Percentiles rank a stretch among this genome's conserved stretches.
These are phyloP conservation scores for Endothia cerciana DNA, from an alignment of 2,329 filamentous ascomycete species.

Conservation along the genomic window DNA sequence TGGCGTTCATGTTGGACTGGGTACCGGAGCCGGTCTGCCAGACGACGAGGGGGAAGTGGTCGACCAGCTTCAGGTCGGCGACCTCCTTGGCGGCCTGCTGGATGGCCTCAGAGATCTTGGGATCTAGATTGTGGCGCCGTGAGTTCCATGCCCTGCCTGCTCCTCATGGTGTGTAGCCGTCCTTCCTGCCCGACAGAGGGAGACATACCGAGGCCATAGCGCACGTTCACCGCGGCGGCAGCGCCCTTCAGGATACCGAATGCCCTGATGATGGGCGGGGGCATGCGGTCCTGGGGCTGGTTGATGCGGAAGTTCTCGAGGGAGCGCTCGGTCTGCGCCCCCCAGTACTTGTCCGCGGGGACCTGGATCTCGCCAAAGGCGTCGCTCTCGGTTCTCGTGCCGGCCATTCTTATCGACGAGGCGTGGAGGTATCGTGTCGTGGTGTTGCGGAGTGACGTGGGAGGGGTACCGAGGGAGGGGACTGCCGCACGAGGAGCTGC, in stretches of 20 bases:
- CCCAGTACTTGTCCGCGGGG: conserved; percentile 93
- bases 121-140: conserved; percentile 57
- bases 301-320: conserved; percentile 99
- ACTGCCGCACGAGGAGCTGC: conserved; percentile 2
- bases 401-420: conserved; percentile 52
- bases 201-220: conserved; percentile 78
- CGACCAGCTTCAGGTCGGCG: conserved; percentile 87
- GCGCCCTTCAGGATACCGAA: conserved; percentile 98
- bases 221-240: conserved; percentile 93
- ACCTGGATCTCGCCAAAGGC: conserved; percentile 98
- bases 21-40: conserved; percentile 99
- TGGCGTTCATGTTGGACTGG: conserved; percentile 99
- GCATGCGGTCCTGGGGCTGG: conserved; percentile 98
- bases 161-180: no score
- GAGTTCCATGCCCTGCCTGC: conserved; percentile 9
- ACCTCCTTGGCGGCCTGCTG: conserved; percentile 94
- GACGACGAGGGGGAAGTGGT: conserved; percentile 97
- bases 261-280: conserved; percentile 84
- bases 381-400: conserved; percentile 86
- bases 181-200: conserved; percentile 1
- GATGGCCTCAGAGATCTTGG: conserved; percentile 88
- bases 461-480: conserved; percentile 9
- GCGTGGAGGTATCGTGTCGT: conserved; percentile 46
- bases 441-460: conserved; percentile 23
- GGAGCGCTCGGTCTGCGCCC: conserved; percentile 94